phyloP scores from a whole-genome alignment of 2,329 filamentous ascomycete genomes.

The Colletotrichum lini region DNA sequence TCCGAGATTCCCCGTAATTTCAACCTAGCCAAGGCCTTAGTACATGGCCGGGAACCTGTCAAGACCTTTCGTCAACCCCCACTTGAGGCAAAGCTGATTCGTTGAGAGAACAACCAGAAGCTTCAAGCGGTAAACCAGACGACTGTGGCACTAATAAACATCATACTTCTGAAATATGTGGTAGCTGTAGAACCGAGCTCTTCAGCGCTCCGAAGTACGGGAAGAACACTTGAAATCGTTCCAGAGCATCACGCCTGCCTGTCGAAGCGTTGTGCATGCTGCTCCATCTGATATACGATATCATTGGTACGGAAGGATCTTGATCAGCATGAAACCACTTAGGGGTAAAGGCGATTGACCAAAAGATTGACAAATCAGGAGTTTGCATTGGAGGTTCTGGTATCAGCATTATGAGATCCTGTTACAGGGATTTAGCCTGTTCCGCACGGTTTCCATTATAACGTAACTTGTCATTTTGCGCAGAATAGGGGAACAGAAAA shows the following conservation, averaged over 20 bases:
- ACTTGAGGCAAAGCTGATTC: not conserved
- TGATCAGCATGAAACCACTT: not conserved
- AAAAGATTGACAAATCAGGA: not conserved
- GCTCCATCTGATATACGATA: too few species aligned
- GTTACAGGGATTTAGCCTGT: not conserved
- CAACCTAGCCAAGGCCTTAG: too few species aligned
- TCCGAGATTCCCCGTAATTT: not conserved
- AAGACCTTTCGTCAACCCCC: not conserved
- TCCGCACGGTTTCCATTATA: not conserved
- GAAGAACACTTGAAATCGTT: not conserved
- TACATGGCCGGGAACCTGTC: too few species aligned
- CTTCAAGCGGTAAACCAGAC: not conserved
- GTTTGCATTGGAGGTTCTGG: not conserved
- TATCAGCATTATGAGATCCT: not conserved
- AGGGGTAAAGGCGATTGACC: not conserved
- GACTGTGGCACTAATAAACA: not conserved
- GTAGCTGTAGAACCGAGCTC: not conserved
- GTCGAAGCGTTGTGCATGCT: not conserved
- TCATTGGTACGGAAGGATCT: not conserved
- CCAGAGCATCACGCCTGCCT: not conserved
- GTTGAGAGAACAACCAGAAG: not conserved
- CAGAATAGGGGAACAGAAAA: not conserved
- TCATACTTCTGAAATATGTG: not conserved
- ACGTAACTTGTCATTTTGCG: not conserved
- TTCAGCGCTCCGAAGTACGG: not conserved